phyloP scores from a whole-genome alignment of 1,284 basidiomycete genomes.

The Salmacisia buchloeana region DNA sequence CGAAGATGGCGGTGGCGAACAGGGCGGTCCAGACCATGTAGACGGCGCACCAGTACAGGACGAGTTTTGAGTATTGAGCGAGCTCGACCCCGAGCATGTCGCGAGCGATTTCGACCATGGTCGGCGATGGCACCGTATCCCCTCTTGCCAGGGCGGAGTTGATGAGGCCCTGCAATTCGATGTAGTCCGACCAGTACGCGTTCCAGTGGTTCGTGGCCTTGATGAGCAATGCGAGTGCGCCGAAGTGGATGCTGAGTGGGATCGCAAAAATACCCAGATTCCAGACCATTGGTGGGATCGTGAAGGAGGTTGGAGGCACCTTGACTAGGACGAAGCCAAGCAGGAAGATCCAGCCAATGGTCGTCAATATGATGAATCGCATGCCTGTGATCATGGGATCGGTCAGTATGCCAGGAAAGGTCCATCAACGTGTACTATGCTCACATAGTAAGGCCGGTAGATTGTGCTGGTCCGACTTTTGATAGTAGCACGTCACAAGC shows the following conservation, averaged over 20 bases:
- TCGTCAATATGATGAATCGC: neutral
- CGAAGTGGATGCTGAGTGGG: neutral
- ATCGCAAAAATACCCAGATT: neutral
- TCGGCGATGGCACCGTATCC: neutral
- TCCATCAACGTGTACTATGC: neutral
- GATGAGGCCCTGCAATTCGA: neutral
- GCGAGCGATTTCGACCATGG: neutral
- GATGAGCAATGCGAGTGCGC: neutral
- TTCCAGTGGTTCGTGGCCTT: neutral
- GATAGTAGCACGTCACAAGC: neutral
- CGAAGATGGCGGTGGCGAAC: neutral
- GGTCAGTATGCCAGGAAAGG: neutral
- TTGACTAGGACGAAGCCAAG: neutral
- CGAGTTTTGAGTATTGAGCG: neutral
- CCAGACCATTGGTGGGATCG: neutral
- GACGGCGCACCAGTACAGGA: neutral
- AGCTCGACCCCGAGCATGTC: neutral
- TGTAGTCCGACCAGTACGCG: neutral
- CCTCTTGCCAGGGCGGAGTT: neutral
- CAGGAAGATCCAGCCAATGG: neutral
- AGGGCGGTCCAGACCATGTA: neutral
- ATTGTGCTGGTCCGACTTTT: neutral
- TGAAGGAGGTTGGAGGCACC: neutral
- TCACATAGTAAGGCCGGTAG: neutral
- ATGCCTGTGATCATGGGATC: neutral